Base-by-base conservation (phyloP, 2,329 filamentous ascomycete species). In the Xylaria sp. region DNA sequence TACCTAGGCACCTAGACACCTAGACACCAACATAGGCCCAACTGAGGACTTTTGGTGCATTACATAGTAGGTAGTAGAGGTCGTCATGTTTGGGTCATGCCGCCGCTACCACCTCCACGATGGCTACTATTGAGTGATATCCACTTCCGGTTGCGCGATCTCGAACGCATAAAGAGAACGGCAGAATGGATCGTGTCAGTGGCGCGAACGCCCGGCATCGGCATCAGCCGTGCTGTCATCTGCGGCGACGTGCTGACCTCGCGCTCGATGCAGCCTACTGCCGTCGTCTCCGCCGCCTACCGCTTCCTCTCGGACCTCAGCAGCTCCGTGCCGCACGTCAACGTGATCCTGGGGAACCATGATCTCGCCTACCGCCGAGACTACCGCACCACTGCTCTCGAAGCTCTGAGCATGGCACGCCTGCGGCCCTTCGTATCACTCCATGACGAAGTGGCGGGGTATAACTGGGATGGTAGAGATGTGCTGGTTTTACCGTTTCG, bases 311-410 rank as follows among this genome's bases (percentile, higher is more conserved):
- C 71, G 60, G 60, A 75, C 21, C 67, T 80, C 12, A 72, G 69
- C 51, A 60, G 68, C 5, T 69, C 72, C 18, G 75, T 78, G 21
- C 77, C 78, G 1, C 76, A 73, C 59, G 68, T 79, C 53, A 70
- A 80, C 53, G 71, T 80, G 53, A 68, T 80, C n/a, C 66, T 79
- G n/a, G 78, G 78, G 21, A 80, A 80, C 42, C 78, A 80, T 70
- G 78, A 79, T 66, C 71, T 80, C 18, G 77, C 78, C 25, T 77
- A 78, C 68, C 72, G 73, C 18, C 72, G 71, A 27, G 77, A 78
- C 60, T 76, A 77, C 53, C 48, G 69, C 60, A 78, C 75, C 5
- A 74, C 77, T 1, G 77, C 77, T n/a, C 72, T 80, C 42, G 77
- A 79, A 48, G 76, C 74, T 4, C 70, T 80, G 37, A 63, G 68